Evolutionary conservation across 176 grass and related monocot species (phyloP).

Genomic region (Aegilops umbellulata): DNA sequence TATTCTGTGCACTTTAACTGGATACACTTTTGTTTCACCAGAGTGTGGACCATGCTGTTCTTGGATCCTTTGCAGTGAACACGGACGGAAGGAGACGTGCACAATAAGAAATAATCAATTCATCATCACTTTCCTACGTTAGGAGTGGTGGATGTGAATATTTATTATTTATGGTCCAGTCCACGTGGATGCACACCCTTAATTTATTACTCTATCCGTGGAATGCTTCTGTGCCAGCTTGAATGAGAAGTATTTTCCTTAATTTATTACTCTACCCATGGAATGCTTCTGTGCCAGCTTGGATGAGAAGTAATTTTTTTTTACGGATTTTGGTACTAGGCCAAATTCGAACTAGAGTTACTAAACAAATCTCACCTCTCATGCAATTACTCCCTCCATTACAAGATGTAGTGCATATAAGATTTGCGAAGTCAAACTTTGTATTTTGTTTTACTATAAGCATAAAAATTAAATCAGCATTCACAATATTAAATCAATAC

Average conservation of each 20-base stretch:
- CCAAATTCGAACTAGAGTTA: too few relatives aligned
- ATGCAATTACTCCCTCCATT: too few relatives aligned
- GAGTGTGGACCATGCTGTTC: neutral
- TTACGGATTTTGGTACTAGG: too few relatives aligned
- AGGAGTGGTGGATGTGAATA: neutral
- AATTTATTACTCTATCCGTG: neutral
- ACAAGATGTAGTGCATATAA: too few relatives aligned
- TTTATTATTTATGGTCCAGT: neutral
- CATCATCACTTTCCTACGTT: neutral
- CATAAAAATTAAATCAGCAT: too few relatives aligned
- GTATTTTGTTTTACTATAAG: too few relatives aligned
- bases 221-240: too few relatives aligned
- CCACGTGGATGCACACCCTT: neutral
- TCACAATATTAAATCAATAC: too few relatives aligned
- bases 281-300: too few relatives aligned
- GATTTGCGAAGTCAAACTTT: too few relatives aligned
- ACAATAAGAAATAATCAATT: slow-evolving; percentile 3
- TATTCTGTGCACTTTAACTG: neutral
- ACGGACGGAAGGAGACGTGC: neutral
- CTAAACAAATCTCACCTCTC: too few relatives aligned
- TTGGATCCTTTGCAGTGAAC: neutral
- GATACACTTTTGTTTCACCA: neutral
- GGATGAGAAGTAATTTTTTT: too few relatives aligned
- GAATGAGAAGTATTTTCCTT: neutral
- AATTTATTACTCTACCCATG: neutral